A percentile compares a stretch with the other conserved stretches of the same genome.
phyloP scores from a whole-genome alignment of 2,329 filamentous ascomycete genomes.

The Pseudogymnoascus destructans region DNA sequence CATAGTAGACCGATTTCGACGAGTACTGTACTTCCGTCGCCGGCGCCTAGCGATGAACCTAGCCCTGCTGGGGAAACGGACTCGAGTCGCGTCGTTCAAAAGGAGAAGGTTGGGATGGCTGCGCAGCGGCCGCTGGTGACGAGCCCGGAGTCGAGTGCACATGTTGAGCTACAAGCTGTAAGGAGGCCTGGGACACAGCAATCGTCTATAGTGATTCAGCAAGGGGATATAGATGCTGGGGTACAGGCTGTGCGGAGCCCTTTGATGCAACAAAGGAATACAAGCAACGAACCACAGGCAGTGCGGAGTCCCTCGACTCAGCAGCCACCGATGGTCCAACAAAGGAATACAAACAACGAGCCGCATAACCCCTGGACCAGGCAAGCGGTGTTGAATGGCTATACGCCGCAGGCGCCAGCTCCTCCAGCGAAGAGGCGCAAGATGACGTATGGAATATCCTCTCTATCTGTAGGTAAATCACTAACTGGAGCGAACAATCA shows the following conservation, averaged over 20 bases:
- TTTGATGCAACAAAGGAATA: not conserved
- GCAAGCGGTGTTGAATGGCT: not conserved
- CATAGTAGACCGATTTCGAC: not conserved
- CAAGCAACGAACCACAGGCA: not conserved
- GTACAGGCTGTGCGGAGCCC: not conserved
- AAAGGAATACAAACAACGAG: not conserved
- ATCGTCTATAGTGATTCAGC: not conserved
- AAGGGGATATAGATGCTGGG: not conserved
- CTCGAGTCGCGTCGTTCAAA: not conserved
- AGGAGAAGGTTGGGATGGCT: not conserved
- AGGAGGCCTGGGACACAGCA: not conserved
- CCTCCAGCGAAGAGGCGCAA: not conserved
- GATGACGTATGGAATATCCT: not conserved
- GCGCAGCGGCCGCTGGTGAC: not conserved
- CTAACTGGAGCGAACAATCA: not conserved
- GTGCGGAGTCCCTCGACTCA: not conserved
- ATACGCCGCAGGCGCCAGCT: not conserved
- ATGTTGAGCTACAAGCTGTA: not conserved
- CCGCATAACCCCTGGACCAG: not conserved
- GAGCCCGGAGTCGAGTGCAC: too few relatives aligned
- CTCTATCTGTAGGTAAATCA: not conserved
- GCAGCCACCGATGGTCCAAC: not conserved
- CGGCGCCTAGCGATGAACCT: conserved; percentile 48
- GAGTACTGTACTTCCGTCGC: conserved; percentile 41
- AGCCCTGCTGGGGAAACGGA: conserved; percentile 30